Evolutionary conservation across 305 asterid genomes (phyloP).

Genomic region (Petunia hybrid): DNA sequence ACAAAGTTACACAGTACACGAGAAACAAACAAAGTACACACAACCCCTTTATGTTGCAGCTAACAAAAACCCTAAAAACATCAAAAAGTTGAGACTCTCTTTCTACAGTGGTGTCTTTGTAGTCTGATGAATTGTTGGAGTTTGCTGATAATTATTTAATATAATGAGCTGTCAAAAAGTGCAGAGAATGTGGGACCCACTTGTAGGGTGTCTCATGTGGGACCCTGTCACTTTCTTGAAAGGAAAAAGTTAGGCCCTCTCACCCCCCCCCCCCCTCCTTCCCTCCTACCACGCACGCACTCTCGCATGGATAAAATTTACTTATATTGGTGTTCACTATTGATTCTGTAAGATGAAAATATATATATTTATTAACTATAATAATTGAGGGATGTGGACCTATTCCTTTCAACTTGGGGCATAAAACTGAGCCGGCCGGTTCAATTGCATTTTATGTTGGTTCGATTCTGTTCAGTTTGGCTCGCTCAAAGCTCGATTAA

Average conservation of each 20-base stretch:
- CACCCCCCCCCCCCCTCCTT: background rate
- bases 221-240: slow-evolving; percentile 65
- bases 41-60: slow-evolving; percentile 43
- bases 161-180: slow-evolving; percentile 61
- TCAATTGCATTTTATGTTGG: too few species aligned
- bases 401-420: too few species aligned
- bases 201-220: slow-evolving; percentile 47
- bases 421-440: too few species aligned
- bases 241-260: slow-evolving; percentile 52
- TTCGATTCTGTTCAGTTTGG: too few species aligned
- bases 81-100: slow-evolving; percentile 45
- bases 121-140: slow-evolving; percentile 39
- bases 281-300: background rate
- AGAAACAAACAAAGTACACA: slow-evolving; percentile 36
- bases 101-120: slow-evolving; percentile 30
- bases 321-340: background rate
- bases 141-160: slow-evolving; percentile 48
- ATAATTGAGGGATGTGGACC: too few species aligned
- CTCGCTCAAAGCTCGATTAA: too few species aligned
- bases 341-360: background rate
- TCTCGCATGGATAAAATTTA: background rate
- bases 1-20: slow-evolving; percentile 32
- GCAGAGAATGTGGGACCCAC: slow-evolving; percentile 35
- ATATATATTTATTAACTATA: too few species aligned
- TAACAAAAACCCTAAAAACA: slow-evolving; percentile 43